Conservation (phyloP, 2,329 filamentous ascomycete genomes). For the Ophiocordyceps sinensis region DNA sequence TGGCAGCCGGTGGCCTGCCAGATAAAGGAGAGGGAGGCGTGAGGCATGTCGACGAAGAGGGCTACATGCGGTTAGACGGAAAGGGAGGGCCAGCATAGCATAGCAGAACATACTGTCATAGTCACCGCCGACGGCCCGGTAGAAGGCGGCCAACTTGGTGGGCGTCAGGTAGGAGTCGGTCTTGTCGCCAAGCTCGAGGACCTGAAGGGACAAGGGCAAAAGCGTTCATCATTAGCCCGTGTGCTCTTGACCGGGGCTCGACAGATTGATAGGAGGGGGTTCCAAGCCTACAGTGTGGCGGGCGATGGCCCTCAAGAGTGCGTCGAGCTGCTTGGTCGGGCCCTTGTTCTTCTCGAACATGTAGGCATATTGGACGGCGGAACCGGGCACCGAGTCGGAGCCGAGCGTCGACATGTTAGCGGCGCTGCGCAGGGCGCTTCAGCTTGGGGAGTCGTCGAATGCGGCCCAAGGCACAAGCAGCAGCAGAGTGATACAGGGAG, state of each 20-base stretch:
- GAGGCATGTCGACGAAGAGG: slow-evolving; percentile 64
- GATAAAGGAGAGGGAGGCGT: slow-evolving; percentile 72
- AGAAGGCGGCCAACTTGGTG: slow-evolving; percentile 61
- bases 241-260: too few relatives aligned
- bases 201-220: slow-evolving; percentile 22
- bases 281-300: slow-evolving; percentile 49
- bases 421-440: too few relatives aligned
- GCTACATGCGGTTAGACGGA: slow-evolving; percentile 19
- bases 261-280: not conserved
- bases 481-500: too few relatives aligned
- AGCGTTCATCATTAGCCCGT: not conserved
- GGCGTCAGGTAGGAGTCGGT: slow-evolving; percentile 42
- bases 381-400: slow-evolving; percentile 10
- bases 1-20: slow-evolving; percentile 86
- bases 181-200: slow-evolving; percentile 42
- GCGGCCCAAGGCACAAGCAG: too few relatives aligned
- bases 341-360: slow-evolving; percentile 55
- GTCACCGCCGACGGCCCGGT: slow-evolving; percentile 58
- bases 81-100: not conserved
- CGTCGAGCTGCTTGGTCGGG: slow-evolving; percentile 51
- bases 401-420: slow-evolving; percentile 9
- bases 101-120: slow-evolving; percentile 44
- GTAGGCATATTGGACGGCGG: slow-evolving; percentile 40
- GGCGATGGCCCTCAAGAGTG: slow-evolving; percentile 53
- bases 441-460: too few relatives aligned